Conservation (phyloP, 768 basidiomycete genomes). For the Russula emetica region DNA sequence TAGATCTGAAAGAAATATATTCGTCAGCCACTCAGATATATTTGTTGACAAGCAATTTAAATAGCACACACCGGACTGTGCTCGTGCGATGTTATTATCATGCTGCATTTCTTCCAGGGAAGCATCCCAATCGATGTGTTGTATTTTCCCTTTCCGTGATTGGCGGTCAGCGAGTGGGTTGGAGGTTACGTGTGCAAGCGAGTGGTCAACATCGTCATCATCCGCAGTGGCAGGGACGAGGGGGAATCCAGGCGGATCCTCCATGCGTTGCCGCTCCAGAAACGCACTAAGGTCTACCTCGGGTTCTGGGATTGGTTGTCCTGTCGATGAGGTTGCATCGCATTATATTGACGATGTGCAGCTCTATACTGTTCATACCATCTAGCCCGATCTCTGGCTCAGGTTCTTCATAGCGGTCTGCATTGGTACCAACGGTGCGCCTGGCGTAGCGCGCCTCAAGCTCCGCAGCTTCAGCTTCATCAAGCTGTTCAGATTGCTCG, state of each 20-base stretch:
- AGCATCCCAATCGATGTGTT: conserved; percentile 64
- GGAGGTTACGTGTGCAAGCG: conserved; percentile 50
- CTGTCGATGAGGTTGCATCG: conserved; percentile 34
- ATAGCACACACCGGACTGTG: conserved; percentile 55
- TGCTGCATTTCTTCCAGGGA: conserved; percentile 59
- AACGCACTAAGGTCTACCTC: conserved; percentile 70
- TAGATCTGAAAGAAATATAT: conserved; percentile 29
- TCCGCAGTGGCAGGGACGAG: conserved; percentile 32
- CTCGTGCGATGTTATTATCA: conserved; percentile 72
- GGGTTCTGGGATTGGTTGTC: conserved; percentile 62
- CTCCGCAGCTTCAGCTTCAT: conserved; percentile 50
- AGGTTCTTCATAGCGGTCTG: conserved; percentile 67
- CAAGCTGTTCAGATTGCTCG: conserved; percentile 42
- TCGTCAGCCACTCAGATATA: not conserved
- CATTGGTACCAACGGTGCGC: conserved; percentile 63
- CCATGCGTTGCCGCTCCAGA: conserved; percentile 56
- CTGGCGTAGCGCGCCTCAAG: conserved; percentile 48
- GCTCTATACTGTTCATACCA: conserved; percentile 40
- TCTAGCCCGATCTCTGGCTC: conserved; percentile 68
- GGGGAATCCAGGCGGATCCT: conserved; percentile 33
- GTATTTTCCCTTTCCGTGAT: conserved; percentile 58
- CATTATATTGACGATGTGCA: not conserved
- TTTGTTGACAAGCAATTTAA: not conserved
- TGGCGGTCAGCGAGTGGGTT: conserved; percentile 19
- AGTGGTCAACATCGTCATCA: conserved; percentile 54